A percentile compares a stretch with the other conserved stretches of the same genome.
Evolutionary conservation across 2,329 filamentous ascomycete species (phyloP).

Genomic region (Cercospora citrullina): DNA sequence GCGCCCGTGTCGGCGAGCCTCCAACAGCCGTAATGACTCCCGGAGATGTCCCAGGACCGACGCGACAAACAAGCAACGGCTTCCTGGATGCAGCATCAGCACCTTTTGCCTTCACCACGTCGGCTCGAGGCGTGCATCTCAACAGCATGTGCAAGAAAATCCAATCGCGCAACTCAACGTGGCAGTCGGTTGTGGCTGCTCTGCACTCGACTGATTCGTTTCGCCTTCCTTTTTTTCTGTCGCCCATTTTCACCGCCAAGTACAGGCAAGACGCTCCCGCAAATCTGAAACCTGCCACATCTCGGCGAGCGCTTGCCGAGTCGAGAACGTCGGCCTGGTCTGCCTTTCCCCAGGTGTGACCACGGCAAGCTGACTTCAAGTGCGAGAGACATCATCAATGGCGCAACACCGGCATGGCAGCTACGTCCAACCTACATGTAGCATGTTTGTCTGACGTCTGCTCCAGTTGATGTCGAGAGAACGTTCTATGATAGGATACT

Average conservation of each 20-base stretch:
- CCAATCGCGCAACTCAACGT: neutral
- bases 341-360: neutral
- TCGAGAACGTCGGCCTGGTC: neutral
- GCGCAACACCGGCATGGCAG: neutral
- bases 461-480: too few relatives aligned
- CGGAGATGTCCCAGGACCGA: neutral
- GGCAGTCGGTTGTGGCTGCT: neutral
- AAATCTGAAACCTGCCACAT: neutral
- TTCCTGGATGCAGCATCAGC: neutral
- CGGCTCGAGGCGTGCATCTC: neutral
- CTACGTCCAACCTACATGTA: neutral
- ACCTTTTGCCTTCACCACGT: neutral
- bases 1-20: neutral
- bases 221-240: neutral
- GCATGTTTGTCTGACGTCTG: neutral
- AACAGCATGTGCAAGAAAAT: neutral
- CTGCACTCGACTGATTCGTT: neutral
- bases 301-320: neutral
- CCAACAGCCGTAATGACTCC: conserved; percentile 8
- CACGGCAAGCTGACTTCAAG: neutral
- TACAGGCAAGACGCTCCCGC: neutral
- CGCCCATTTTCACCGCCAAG: neutral
- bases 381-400: neutral
- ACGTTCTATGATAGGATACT: too few relatives aligned
- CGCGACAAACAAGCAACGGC: neutral